Conservation (phyloP, 345 rosid species). For the Populus davidiana region DNA sequence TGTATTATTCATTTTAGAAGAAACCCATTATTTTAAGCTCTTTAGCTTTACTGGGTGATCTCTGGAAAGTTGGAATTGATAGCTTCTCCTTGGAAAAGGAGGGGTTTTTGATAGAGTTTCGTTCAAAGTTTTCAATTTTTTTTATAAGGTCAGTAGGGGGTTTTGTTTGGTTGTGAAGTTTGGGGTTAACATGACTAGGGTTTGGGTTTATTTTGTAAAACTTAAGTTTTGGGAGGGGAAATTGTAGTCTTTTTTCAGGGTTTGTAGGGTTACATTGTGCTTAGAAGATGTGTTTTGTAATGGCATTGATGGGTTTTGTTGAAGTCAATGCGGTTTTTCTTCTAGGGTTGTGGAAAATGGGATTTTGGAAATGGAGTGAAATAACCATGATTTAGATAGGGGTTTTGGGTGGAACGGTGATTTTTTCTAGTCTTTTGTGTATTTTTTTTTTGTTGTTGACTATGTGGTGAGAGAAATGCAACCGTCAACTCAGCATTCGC, state of each 20-base stretch:
- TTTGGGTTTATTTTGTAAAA: not conserved
- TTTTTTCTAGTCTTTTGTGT: not conserved
- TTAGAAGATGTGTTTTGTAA: conserved; percentile 3
- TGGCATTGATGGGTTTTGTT: conserved; percentile 8
- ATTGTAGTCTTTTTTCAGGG: not conserved
- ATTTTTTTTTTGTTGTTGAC: conserved; percentile 1
- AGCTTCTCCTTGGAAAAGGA: conserved; percentile 7
- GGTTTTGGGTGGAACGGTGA: not conserved
- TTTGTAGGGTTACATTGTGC: not conserved
- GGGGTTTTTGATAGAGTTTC: conserved; percentile 1
- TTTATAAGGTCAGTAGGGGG: not conserved
- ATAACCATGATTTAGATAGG: conserved; percentile 10
- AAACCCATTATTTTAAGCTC: conserved; percentile 6
- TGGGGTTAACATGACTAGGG: not conserved
- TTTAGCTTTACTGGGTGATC: conserved; percentile 13
- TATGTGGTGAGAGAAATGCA: conserved; percentile 27
- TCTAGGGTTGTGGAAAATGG: conserved; percentile 6
- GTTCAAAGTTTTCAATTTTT: conserved; percentile 9
- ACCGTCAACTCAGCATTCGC: conserved; percentile 14
- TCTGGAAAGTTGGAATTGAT: not conserved
- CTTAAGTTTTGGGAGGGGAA: not conserved
- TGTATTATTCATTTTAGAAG: not conserved
- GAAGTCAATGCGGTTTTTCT: not conserved
- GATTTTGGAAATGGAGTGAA: conserved; percentile 14
- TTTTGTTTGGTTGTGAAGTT: not conserved